Base-by-base conservation (phyloP, 75 land plant species). In the Pseudotsuga menziesii region DNA sequence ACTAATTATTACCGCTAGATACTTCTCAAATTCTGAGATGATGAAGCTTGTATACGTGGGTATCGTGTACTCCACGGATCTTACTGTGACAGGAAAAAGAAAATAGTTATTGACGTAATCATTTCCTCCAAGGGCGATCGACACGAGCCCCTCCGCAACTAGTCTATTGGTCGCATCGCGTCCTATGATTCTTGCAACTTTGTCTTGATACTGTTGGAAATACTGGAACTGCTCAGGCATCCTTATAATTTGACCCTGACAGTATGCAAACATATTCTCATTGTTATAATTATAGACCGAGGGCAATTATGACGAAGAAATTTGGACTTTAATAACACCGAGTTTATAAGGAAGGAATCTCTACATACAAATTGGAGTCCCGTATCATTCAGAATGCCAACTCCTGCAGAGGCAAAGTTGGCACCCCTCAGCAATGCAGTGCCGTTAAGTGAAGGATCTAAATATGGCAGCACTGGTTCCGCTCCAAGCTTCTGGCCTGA, bases 81-180 rank as follows among this genome's bases (percentile, higher is more conserved):
- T 79, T 6, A 82, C 72, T 0, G 93, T 88, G 74, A 58, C 81
- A 1, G 91, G 84, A 20, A 86, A 63, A 76, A 92, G 69, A 73
- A 78, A 89, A 79, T 94, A 94, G 83, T 94, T 94, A 88, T 90
- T 88, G 59, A 93, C 88, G 73, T 89, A 91, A 78, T 93, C 94
- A 22, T 93, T 93, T 72, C 84, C 85, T 26, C 89, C 87, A 22
- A 89, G 73, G 35, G 83, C 75, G 26, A 87, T 72, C 2, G 87
- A 84, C 6, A 86, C 63, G 3, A 89, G 77, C 0, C 87, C 88
- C 9, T 76, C 57, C 36, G 77, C 80, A 54, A 93, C 84, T 0
- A 89, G 77, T 35, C 57, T 57, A 41, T 60, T 19, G 20, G 89
- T 58, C 41, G 60, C 61, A 12, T 59, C 80, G 0, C 59, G 17